phyloP scores from a whole-genome alignment of 345 rosid genomes.

The Linum lewisii region DNA sequence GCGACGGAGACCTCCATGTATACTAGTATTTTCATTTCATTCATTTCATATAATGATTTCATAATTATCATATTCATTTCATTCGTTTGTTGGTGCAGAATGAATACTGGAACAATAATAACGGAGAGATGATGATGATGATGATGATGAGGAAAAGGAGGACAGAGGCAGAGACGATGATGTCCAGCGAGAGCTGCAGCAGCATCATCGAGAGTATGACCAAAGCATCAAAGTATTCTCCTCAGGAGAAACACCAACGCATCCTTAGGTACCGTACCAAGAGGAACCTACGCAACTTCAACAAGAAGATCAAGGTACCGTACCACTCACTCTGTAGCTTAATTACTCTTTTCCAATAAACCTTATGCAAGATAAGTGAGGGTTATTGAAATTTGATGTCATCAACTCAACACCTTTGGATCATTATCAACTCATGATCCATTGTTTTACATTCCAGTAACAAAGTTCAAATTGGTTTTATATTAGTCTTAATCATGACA shows the following conservation, averaged over 20 bases:
- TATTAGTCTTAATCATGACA: neutral
- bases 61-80: neutral
- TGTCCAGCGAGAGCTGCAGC: conserved; percentile 51
- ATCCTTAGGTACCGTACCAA: conserved; percentile 82
- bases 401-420: too few relatives aligned
- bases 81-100: neutral
- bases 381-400: too few relatives aligned
- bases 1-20: conserved; percentile 78
- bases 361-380: too few relatives aligned
- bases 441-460: too few relatives aligned
- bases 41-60: neutral
- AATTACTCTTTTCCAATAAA: too few relatives aligned
- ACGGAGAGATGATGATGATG: conserved; percentile 21
- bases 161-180: conserved; percentile 35
- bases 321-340: neutral
- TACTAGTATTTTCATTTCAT: conserved; percentile 6
- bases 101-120: neutral
- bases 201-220: conserved; percentile 77
- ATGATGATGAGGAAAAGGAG: conserved; percentile 30
- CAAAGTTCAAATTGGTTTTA: too few relatives aligned
- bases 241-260: conserved; percentile 82
- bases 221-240: conserved; percentile 65
- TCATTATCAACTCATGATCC: too few relatives aligned
- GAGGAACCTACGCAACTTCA: conserved; percentile 81
- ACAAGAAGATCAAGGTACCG: conserved; percentile 86